These are phyloP conservation scores for Saprolegnia diclina DNA, from an alignment of 352 stramenopile genomes.

Conservation along the genomic window DNA sequence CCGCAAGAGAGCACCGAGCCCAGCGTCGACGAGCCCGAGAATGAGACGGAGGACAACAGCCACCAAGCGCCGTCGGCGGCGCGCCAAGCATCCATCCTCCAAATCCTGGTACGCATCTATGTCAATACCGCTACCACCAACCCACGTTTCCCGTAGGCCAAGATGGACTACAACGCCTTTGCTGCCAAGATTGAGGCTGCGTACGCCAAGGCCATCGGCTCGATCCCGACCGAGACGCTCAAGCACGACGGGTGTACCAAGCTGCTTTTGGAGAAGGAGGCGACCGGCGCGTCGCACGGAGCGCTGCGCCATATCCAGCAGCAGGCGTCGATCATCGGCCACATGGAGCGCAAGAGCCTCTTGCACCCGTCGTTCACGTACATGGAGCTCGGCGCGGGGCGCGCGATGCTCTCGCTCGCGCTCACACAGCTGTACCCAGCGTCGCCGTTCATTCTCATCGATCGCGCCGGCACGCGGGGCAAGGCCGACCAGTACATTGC, in stretches of 20 bases:
- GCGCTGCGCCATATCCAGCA: conserved; percentile 76
- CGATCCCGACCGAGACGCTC: conserved; percentile 59
- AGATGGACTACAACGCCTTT: conserved; percentile 44
- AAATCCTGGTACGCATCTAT: conserved; percentile 46
- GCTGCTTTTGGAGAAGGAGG: conserved; percentile 59
- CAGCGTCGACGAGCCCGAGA: background rate
- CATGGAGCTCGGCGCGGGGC: conserved; percentile 65
- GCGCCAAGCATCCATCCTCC: conserved; percentile 60
- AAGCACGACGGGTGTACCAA: conserved; percentile 54
- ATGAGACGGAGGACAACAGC: conserved; percentile 25
- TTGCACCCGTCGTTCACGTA: conserved; percentile 45
- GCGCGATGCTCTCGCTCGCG: conserved; percentile 73
- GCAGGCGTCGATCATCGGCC: conserved; percentile 72
- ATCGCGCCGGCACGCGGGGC: conserved; percentile 58
- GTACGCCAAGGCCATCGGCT: conserved; percentile 50
- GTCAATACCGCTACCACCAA: background rate
- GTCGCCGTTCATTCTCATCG: conserved; percentile 69
- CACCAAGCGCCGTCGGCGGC: conserved; percentile 39
- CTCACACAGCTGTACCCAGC: conserved; percentile 56
- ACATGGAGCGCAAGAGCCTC: conserved; percentile 57
- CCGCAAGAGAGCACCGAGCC: conserved; percentile 31
- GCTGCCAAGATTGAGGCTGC: conserved; percentile 44
- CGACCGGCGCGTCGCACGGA: conserved; percentile 47
- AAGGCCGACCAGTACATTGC: conserved; percentile 35
- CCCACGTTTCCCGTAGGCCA: conserved; percentile 26